A percentile compares a stretch with the other conserved stretches of the same genome.
Evolutionary conservation across 2,329 filamentous ascomycete species (phyloP).

Genomic region (Xylariaceae sp.): DNA sequence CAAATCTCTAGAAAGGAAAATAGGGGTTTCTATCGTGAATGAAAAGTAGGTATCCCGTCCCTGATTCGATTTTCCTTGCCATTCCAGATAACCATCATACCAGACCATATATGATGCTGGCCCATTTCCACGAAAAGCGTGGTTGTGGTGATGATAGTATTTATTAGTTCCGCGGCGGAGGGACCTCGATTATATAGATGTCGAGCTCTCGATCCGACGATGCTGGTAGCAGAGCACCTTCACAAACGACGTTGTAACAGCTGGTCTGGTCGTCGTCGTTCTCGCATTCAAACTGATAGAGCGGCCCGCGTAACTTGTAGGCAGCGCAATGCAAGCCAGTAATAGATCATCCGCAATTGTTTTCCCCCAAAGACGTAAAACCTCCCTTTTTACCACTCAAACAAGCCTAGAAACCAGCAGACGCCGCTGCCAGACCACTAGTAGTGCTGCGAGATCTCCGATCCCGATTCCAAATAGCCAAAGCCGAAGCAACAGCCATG

Average conservation of each 20-base stretch:
- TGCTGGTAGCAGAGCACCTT: no score
- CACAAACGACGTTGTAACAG: not conserved
- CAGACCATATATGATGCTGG: no score
- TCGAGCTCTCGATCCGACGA: not conserved
- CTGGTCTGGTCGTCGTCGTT: not conserved
- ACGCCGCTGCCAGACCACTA: not conserved
- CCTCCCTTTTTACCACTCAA: not conserved
- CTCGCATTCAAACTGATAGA: not conserved
- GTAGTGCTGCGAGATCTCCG: not conserved
- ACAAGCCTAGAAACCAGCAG: constrained; percentile 1
- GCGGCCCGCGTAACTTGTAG: not conserved
- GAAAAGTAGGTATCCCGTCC: not conserved
- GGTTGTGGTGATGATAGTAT: not conserved
- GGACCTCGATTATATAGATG: not conserved
- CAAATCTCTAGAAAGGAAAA: not conserved
- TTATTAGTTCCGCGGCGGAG: not conserved
- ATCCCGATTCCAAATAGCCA: constrained; percentile 32
- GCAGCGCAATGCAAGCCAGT: not conserved
- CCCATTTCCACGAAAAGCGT: not conserved
- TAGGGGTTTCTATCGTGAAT: not conserved
- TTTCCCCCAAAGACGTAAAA: not conserved
- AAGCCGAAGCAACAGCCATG: constrained; percentile 40
- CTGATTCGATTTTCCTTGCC: not conserved
- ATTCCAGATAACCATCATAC: no score
- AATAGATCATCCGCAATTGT: not conserved